Percentiles rank a stretch among this genome's conserved stretches.
Evolutionary conservation across 768 basidiomycete genomes (phyloP).

Genomic region (Leccinum ochraceum): DNA sequence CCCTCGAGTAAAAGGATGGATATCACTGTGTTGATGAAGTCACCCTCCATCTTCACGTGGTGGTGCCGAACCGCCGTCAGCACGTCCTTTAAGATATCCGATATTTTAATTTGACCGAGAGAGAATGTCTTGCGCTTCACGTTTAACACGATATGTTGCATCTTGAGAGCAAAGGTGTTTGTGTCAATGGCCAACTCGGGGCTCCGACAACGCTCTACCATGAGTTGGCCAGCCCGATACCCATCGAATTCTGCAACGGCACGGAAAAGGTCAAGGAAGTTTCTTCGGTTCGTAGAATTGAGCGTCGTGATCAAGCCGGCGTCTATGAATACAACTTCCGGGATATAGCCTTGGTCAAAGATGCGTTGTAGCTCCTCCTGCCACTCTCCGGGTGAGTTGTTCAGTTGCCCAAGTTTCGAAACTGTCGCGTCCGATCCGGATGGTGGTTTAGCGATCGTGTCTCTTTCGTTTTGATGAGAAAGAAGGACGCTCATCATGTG

Average conservation of each 20-base stretch:
- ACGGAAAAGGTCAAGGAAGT: conserved; percentile 96
- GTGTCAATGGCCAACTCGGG: conserved; percentile 89
- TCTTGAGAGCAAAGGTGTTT: conserved; percentile 96
- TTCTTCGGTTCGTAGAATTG: conserved; percentile 75
- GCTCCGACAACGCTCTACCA: conserved; percentile 92
- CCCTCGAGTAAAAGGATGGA: conserved; percentile 93
- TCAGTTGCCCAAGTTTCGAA: conserved; percentile 62
- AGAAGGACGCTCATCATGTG: conserved; percentile 60
- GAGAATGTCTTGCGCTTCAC: conserved; percentile 98
- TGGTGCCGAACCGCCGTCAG: conserved; percentile 83
- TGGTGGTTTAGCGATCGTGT: conserved; percentile 27
- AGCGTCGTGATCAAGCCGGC: conserved; percentile 93
- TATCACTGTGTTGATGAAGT: conserved; percentile 98
- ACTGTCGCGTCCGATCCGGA: conserved; percentile 64
- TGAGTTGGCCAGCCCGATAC: conserved; percentile 90
- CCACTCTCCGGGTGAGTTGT: conserved; percentile 66
- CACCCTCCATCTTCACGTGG: conserved; percentile 98
- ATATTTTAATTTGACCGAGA: conserved; percentile 94
- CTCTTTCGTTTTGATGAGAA: conserved; percentile 34
- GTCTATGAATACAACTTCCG: conserved; percentile 96
- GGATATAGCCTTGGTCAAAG: conserved; percentile 73
- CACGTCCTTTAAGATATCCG: conserved; percentile 89
- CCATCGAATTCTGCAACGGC: conserved; percentile 97
- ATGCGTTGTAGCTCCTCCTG: conserved; percentile 62
- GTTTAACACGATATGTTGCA: conserved; percentile 91